A percentile compares a stretch with the other conserved stretches of the same genome.
phyloP scores from a whole-genome alignment of 176 grass and related monocot genomes.

The Rhynchospora breviuscula region DNA sequence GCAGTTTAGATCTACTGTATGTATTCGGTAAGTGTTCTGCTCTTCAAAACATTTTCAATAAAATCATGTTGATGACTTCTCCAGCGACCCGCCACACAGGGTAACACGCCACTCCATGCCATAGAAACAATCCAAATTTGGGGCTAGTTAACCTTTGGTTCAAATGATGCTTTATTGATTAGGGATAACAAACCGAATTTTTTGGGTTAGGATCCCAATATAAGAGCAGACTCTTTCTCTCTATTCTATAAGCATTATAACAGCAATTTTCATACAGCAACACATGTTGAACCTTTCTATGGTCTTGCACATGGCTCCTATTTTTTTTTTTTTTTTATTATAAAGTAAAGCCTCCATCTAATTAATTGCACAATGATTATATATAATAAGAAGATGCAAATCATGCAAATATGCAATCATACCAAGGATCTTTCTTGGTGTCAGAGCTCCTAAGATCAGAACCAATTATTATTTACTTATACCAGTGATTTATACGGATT shows the following conservation, averaged over 20 bases:
- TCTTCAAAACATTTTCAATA: not conserved
- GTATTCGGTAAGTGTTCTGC: not conserved
- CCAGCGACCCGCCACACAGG: not conserved
- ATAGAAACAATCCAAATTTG: not conserved
- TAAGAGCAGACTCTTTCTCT: not conserved
- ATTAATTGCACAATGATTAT: not conserved
- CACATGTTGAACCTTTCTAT: conserved; percentile 25
- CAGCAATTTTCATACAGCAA: not conserved
- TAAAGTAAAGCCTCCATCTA: not conserved
- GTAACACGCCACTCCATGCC: not conserved
- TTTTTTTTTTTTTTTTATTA: not conserved
- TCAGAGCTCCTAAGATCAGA: not conserved
- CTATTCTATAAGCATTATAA: conserved; percentile 11
- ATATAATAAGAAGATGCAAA: conserved; percentile 1
- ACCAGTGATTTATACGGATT: not conserved
- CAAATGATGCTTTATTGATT: not conserved
- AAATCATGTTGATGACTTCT: not conserved
- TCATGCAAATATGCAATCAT: not conserved
- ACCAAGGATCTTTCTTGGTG: not conserved
- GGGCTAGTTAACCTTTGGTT: not conserved
- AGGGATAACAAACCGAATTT: not conserved
- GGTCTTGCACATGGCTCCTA: conserved; percentile 23
- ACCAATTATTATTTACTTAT: not conserved
- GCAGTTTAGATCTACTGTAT: not conserved
- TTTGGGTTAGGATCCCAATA: conserved; percentile 17